Base-by-base conservation (phyloP, 2,329 filamentous ascomycete genomes). In the Aspergillus fructus region DNA sequence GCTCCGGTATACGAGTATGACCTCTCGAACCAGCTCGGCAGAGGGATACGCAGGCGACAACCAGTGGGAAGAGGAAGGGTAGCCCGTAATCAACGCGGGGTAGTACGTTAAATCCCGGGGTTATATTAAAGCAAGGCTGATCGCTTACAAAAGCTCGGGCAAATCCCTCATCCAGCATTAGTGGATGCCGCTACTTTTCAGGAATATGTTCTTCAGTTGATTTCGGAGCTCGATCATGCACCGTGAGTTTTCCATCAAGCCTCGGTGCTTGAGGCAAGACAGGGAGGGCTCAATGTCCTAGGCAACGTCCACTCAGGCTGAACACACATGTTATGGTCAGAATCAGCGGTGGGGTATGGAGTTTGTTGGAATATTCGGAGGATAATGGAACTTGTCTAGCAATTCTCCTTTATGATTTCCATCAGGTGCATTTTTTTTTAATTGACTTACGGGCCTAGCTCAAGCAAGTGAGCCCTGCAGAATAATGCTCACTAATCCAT, bases 121-220 rank as follows among this genome's bases (percentile, higher is more conserved):
- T 34, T 8, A 9, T 12, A 27, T 51, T 11, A 46, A 17, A 39
- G 13, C 17, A 37, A 6, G 17, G 5, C 51, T 53, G 33, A 53
- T 23, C 5, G 21, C 42, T 37, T 53, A 21, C 42, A 21, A 43
- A 40, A 54, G 51, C 21, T 47, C n/a, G 33, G 13, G 5, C 51
- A 54, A n/a, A 15, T 54, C 33, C 34, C 48, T 4, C 51, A 54
- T 17, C 51, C 51, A 24, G 48, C 51, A 3, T 21, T 54, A 30
- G 43, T 54, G 11, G 51, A 54, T 24, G 51, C 51, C 5, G 23
- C 33, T 41, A 21, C 48, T 17, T 54, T 48, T 24, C 51, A 54
- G 21, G 51, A 54, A 33, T 54, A 54, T 40, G 51, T 54, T 40
- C 43, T 48, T 33, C 34, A 9, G 19, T 48, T 54, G 43, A 47